phyloP scores from a whole-genome alignment of 202 grass and related monocot genomes.

The Brachypodium distachyon region DNA sequence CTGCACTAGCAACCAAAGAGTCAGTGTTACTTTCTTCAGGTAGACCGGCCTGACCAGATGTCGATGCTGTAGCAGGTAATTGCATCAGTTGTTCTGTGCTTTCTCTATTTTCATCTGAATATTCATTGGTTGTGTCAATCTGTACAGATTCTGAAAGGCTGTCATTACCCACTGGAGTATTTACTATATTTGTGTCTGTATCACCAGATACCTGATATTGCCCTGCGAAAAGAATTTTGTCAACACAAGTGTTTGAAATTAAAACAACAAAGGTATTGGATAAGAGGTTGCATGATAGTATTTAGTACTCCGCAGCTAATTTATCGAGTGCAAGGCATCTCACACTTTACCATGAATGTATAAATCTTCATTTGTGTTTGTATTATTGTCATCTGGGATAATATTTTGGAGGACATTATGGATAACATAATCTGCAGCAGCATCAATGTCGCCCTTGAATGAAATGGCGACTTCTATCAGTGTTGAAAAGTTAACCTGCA shows the following conservation, averaged over 20 bases:
- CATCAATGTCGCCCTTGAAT: slow-evolving; percentile 31
- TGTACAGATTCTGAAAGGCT: background rate
- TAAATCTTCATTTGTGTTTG: background rate
- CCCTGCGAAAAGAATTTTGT: slow-evolving; percentile 1
- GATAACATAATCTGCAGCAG: slow-evolving; percentile 36
- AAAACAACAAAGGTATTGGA: background rate
- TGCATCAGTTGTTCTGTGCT: background rate
- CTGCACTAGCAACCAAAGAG: background rate
- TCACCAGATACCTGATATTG: background rate
- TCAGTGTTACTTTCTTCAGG: background rate
- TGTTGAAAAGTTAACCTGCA: slow-evolving; percentile 40
- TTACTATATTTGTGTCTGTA: background rate
- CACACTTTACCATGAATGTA: background rate
- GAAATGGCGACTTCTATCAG: slow-evolving; percentile 36
- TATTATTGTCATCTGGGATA: background rate
- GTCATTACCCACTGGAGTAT: background rate
- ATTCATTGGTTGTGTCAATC: background rate
- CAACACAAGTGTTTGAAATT: background rate
- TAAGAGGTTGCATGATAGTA: background rate
- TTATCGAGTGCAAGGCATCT: background rate
- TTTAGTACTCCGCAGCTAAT: background rate
- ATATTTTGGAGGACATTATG: slow-evolving; percentile 24
- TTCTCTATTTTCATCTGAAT: background rate
- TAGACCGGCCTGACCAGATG: background rate
- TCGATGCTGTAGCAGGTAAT: background rate